Evolutionary conservation across 176 grass and related monocot species (phyloP).

Genomic region (Ananas comosus): DNA sequence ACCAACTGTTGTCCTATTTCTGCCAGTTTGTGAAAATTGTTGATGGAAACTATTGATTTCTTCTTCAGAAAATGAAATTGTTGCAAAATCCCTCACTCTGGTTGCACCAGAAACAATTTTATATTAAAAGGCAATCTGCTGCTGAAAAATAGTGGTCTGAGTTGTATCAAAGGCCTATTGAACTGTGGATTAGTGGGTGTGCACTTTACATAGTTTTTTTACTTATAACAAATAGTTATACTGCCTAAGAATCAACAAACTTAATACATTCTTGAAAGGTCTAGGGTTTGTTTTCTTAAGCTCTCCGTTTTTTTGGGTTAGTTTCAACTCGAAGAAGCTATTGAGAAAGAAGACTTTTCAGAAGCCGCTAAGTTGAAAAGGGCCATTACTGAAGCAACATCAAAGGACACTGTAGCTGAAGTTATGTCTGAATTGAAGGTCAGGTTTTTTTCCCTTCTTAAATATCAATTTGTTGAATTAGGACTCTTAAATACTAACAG

Average conservation of each 20-base stretch:
- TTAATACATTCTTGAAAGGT: neutral
- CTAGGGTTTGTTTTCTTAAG: neutral
- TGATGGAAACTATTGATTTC: too few species aligned
- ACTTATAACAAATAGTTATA: too few species aligned
- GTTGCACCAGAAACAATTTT: too few species aligned
- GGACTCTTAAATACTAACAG: neutral
- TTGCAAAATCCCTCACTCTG: too few species aligned
- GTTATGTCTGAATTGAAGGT: constrained; percentile 92
- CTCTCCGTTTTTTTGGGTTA: constrained; percentile 13
- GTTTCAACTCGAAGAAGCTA: constrained; percentile 96
- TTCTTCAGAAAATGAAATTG: too few species aligned
- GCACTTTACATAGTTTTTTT: too few species aligned
- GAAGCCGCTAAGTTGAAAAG: constrained; percentile 71
- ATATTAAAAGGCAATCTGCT: too few species aligned
- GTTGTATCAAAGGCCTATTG: too few species aligned
- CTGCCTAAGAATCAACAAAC: neutral
- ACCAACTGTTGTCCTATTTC: too few species aligned
- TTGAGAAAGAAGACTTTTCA: constrained; percentile 75
- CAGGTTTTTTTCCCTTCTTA: neutral
- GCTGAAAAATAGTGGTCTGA: too few species aligned
- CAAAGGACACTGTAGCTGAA: constrained; percentile 49
- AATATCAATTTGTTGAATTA: neutral
- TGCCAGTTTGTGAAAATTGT: too few species aligned
- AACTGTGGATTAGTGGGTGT: too few species aligned
- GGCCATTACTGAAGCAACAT: constrained; percentile 44